These are phyloP conservation scores for Colletotrichum godetiae DNA, from an alignment of 2,329 filamentous ascomycete species.

Conservation along the genomic window DNA sequence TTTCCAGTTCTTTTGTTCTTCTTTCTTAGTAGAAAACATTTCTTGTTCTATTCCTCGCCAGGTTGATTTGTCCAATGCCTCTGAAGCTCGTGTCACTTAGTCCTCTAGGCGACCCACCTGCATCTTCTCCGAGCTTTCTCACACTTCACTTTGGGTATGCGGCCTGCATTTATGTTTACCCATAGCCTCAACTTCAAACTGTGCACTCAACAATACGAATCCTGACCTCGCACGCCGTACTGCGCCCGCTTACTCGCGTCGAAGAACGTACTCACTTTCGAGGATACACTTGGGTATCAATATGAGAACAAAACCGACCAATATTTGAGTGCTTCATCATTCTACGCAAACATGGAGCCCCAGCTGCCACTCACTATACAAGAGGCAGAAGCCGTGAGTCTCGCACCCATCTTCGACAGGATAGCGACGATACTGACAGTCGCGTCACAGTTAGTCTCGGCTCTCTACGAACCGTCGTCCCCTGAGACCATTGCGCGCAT, in stretches of 20 bases:
- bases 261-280: background rate
- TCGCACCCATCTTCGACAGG: background rate
- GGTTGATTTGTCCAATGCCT: background rate
- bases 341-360: slow-evolving; percentile 23
- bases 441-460: slow-evolving; percentile 56
- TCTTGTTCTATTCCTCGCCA: background rate
- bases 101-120: background rate
- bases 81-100: background rate
- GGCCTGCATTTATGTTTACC: background rate
- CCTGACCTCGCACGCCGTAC: background rate
- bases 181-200: background rate
- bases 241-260: background rate
- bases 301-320: background rate
- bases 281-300: background rate
- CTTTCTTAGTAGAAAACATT: background rate
- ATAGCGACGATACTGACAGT: background rate
- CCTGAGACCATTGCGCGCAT: slow-evolving; percentile 60
- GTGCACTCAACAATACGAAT: background rate
- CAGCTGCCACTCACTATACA: slow-evolving; percentile 23
- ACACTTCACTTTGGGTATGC: background rate
- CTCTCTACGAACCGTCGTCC: slow-evolving; percentile 64
- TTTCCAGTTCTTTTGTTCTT: too few species aligned
- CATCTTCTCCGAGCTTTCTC: background rate
- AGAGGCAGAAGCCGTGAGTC: slow-evolving; percentile 34
- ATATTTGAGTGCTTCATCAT: background rate